phyloP scores from a whole-genome alignment of 2,329 filamentous ascomycete species.

The Piedraia hortae region DNA sequence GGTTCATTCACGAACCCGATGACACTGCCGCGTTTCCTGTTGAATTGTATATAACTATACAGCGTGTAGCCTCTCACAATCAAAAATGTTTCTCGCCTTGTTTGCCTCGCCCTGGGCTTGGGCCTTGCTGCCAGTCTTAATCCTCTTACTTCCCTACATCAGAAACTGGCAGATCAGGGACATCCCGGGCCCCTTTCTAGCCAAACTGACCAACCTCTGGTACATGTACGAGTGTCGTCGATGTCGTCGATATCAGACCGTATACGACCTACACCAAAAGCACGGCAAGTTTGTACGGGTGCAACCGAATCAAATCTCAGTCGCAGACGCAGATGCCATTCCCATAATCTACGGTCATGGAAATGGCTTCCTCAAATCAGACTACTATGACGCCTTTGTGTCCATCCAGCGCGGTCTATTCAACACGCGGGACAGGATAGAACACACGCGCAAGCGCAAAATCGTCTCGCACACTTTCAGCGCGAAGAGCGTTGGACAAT shows the following conservation, averaged over 20 bases:
- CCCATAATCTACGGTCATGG: constrained; percentile 43
- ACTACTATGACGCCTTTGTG: constrained; percentile 81
- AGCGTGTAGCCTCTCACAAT: no score
- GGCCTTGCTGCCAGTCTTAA: constrained; percentile 23
- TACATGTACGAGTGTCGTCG: constrained; percentile 34
- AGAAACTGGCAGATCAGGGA: constrained; percentile 25
- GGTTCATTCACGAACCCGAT: no score
- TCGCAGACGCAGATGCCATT: constrained; percentile 54
- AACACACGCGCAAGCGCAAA: constrained; percentile 76
- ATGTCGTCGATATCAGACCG: constrained; percentile 27
- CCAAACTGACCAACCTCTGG: constrained; percentile 55
- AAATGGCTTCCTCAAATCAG: constrained; percentile 25
- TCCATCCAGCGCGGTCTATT: constrained; percentile 66
- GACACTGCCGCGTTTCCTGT: no score
- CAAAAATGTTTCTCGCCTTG: constrained; percentile 13
- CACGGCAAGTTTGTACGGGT: constrained; percentile 58
- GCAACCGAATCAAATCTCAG: constrained; percentile 57
- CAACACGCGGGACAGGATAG: constrained; percentile 57
- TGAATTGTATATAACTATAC: no score
- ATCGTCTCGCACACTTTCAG: constrained; percentile 69
- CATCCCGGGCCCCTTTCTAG: constrained; percentile 36
- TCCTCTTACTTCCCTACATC: constrained; percentile 33
- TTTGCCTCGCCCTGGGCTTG: constrained; percentile 21
- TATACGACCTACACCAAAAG: constrained; percentile 49
- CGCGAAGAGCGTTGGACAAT: constrained; percentile 46